Base-by-base conservation (phyloP, 129 eudicot genomes). In the Flaveria robusta region DNA sequence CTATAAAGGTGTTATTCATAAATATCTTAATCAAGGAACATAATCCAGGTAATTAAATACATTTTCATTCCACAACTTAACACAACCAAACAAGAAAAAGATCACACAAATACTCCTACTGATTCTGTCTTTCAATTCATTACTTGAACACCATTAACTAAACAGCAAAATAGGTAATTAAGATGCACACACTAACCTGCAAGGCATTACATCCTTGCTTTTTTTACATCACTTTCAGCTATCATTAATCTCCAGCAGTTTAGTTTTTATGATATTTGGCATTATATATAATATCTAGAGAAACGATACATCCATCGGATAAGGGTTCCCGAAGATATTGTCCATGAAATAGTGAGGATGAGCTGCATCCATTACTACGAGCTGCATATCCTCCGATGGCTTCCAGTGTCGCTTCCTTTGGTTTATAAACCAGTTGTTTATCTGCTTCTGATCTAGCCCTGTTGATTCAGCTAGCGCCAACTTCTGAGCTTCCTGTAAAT, bases 381-480 rank as follows among this genome's bases (percentile, higher is more conserved):
- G 88, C 67, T 90, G 98, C 96, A 93, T 88, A 79, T 93, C 98
- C 74, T 90, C 96, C 0, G 96, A 88, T 0, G 96, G 96, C 82
- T 90, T 90, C 96, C 96, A 90, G 73, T 90, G 96, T 45, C 96
- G 74, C 65, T 90, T 90, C 73, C 96, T 82, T 74, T 90, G 96
- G 84, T 90, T 93, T 67, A 93, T 93, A 76, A 93, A 93, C 98
- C 96, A 93, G 74, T 93, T 93, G 90, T 93, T 93, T 68, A 89
- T 88, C 74, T 90, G 92, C 75, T 88, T 90, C 78, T 90, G 96
- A 20, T 90, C 93, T 34, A 90, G 75, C n/a, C 97, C 97, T 7
- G 97, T 91, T 2, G 97, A 84, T 34, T 91, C 97, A 0, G 93
- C 93, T 14, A 91, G 83, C 4, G 93, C 88, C 77, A 91, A 79